A percentile compares a stretch with the other conserved stretches of the same genome.
Evolutionary conservation across 2,329 filamentous ascomycete genomes (phyloP).

Genomic region (Coleophoma eucalyptorum): DNA sequence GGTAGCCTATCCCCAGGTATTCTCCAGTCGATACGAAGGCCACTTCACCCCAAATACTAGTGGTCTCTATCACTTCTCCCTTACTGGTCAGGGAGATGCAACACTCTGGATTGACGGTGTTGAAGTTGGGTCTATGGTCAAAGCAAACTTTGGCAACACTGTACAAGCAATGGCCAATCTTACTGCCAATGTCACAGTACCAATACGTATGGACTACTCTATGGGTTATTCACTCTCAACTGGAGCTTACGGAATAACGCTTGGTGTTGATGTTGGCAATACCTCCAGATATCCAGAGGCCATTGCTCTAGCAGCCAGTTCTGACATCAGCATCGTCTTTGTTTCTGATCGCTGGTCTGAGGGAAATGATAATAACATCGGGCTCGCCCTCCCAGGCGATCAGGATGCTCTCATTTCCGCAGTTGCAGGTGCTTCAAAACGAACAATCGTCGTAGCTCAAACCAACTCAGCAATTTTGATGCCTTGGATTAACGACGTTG

Average conservation of each 20-base stretch:
- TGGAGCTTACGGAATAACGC: constrained; percentile 12
- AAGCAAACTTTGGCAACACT: constrained; percentile 13
- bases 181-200: constrained; percentile 6
- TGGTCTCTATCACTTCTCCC: constrained; percentile 11
- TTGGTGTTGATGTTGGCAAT: constrained; percentile 6
- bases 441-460: constrained; percentile 54
- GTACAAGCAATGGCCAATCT: constrained; percentile 11
- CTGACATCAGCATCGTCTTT: constrained; percentile 15
- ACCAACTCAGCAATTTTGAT: constrained; percentile 54
- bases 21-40: constrained; percentile 11
- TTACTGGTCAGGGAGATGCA: constrained; percentile 12
- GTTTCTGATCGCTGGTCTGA: constrained; percentile 13
- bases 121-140: constrained; percentile 12
- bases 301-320: constrained; percentile 9
- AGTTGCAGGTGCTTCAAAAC: constrained; percentile 50
- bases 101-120: constrained; percentile 9
- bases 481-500: constrained; percentile 44
- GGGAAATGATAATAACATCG: constrained; percentile 12
- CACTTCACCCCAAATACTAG: constrained; percentile 10
- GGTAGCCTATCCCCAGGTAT: constrained; percentile 13
- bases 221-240: constrained; percentile 7
- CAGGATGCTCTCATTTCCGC: constrained; percentile 35
- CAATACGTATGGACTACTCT: constrained; percentile 9
- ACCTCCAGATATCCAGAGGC: constrained; percentile 6
- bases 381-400: constrained; percentile 9